Conservation (phyloP, 1,284 basidiomycete species). For the Takashimella tepidaria region DNA sequence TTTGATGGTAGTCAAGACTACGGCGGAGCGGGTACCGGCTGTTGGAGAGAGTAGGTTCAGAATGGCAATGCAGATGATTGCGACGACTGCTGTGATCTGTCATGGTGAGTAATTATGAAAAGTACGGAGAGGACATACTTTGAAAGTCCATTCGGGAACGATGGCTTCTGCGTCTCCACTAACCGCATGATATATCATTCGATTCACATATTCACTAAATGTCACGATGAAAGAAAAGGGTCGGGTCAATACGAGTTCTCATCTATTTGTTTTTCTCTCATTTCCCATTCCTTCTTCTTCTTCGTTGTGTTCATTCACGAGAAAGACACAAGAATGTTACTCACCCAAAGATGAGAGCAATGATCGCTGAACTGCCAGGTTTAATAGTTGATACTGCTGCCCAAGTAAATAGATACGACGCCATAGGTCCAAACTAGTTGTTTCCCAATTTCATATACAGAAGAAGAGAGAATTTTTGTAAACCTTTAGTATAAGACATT, state of each 20-base stretch:
- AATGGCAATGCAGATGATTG: conserved; percentile 65
- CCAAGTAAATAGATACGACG: conserved; percentile 84
- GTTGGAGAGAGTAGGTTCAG: conserved; percentile 75
- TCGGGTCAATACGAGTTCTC: too few relatives aligned
- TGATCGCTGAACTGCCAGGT: conserved; percentile 55
- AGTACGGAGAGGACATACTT: conserved; percentile 67
- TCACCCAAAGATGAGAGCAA: conserved; percentile 56
- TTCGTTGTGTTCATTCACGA: too few relatives aligned
- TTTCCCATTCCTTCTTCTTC: too few relatives aligned
- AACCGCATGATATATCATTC: conserved; percentile 50
- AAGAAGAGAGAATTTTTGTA: too few relatives aligned
- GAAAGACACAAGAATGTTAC: too few relatives aligned
- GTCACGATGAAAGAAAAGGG: background rate
- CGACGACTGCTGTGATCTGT: conserved; percentile 64
- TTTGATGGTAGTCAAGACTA: conserved; percentile 82
- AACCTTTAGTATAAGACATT: background rate
- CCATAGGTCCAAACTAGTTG: conserved; percentile 70
- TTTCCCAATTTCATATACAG: too few relatives aligned
- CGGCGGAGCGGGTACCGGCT: conserved; percentile 72
- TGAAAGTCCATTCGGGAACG: conserved; percentile 87
- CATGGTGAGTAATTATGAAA: conserved; percentile 53
- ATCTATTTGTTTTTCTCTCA: too few relatives aligned
- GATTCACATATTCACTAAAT: conserved; percentile 70
- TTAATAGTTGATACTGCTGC: conserved; percentile 82
- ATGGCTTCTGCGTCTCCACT: conserved; percentile 50